Conservation (phyloP, 176 grass and related monocot species). For the Melocanna baccifera region DNA sequence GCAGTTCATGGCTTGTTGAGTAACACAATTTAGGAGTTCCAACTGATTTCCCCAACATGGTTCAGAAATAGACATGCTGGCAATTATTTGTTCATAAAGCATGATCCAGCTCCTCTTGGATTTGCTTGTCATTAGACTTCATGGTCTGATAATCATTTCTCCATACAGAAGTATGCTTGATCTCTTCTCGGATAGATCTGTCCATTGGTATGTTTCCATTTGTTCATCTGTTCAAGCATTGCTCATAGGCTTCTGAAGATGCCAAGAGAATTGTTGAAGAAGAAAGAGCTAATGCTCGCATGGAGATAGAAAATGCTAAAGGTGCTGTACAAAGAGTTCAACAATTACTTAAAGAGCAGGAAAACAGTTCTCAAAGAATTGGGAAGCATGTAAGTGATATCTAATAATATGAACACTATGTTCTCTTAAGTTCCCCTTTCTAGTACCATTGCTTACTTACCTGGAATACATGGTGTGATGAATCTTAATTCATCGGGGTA, state of each 20-base stretch:
- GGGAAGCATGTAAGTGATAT: conserved; percentile 56
- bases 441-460: neutral
- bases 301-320: conserved; percentile 66
- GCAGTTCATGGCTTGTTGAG: neutral
- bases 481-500: too few species aligned
- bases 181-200: neutral
- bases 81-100: neutral
- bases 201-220: neutral
- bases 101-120: neutral
- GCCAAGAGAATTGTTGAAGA: conserved; percentile 72
- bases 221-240: neutral
- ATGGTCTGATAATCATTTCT: neutral
- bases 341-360: conserved; percentile 60
- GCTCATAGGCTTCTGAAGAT: conserved; percentile 74
- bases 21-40: neutral
- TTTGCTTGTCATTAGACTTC: neutral
- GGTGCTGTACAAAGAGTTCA: conserved; percentile 57
- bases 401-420: neutral
- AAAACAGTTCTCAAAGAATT: conserved; percentile 37
- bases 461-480: neutral
- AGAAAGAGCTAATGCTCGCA: conserved; percentile 62
- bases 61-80: neutral
- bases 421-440: neutral
- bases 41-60: conserved; percentile 11
- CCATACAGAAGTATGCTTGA: neutral